These are phyloP conservation scores for Lecanicillium sp. DNA, from an alignment of 2,329 filamentous ascomycete species.

Conservation along the genomic window DNA sequence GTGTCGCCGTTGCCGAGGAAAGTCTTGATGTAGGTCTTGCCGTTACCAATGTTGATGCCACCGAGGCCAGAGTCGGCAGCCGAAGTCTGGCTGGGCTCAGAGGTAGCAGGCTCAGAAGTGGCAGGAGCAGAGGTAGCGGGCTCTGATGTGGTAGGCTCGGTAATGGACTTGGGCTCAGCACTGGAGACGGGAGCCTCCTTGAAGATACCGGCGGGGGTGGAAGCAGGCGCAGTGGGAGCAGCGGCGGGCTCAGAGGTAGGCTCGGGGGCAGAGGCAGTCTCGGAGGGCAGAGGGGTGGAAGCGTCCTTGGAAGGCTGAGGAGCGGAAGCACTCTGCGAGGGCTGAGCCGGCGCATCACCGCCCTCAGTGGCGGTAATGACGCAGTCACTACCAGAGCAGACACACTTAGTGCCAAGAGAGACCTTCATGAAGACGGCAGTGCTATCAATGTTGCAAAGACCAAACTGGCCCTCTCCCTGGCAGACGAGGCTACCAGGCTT, in stretches of 20 bases:
- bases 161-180: background rate
- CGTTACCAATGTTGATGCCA: conserved; percentile 17
- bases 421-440: conserved; percentile 11
- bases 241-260: background rate
- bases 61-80: conserved; percentile 2
- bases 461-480: conserved; percentile 9
- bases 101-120: background rate
- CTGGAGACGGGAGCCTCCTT: conserved; percentile 1
- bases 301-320: background rate
- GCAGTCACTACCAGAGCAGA: conserved; percentile 13
- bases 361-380: background rate
- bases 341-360: background rate
- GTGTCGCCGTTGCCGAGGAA: conserved; percentile 25
- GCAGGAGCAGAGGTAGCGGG: background rate
- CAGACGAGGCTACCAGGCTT: conserved; percentile 7
- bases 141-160: background rate
- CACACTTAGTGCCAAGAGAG: conserved; percentile 10
- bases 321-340: background rate
- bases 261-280: background rate
- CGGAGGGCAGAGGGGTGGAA: background rate
- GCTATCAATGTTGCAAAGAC: conserved; percentile 8
- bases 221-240: background rate
- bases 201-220: background rate
- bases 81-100: conserved; percentile 1
- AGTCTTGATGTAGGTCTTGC: conserved; percentile 20